Conservation (phyloP, 2,329 filamentous ascomycete species). For the Nigrograna mackinnonii region DNA sequence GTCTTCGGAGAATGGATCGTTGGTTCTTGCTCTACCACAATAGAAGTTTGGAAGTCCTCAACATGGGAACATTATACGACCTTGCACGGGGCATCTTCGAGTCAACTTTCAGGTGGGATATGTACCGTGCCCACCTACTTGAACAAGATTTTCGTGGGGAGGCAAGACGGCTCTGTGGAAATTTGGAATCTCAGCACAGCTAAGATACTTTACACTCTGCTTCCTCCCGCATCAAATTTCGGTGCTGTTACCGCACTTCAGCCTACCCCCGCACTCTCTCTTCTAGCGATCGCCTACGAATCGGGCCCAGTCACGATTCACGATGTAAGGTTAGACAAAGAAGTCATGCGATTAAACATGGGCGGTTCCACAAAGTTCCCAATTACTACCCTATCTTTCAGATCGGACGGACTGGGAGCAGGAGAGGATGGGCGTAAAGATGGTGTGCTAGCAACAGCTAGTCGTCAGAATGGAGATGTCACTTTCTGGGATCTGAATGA, state of each 20-base stretch:
- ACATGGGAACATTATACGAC: constrained; percentile 91
- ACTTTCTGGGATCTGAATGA: constrained; percentile 96
- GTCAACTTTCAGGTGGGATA: constrained; percentile 75
- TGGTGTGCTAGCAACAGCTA: constrained; percentile 93
- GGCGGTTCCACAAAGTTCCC: constrained; percentile 64
- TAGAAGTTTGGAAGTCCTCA: constrained; percentile 87
- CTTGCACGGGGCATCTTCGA: constrained; percentile 63
- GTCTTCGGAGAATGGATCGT: constrained; percentile 92
- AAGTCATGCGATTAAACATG: constrained; percentile 69
- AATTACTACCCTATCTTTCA: constrained; percentile 84
- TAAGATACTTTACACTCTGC: constrained; percentile 87
- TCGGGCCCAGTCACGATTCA: constrained; percentile 79
- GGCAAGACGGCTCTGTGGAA: constrained; percentile 85
- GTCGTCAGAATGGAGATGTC: constrained; percentile 78
- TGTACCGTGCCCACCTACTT: constrained; percentile 91
- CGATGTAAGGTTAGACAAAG: constrained; percentile 78
- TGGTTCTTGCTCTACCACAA: constrained; percentile 71
- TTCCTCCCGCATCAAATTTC: constrained; percentile 71
- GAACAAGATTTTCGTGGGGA: constrained; percentile 92
- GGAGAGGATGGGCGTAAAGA: constrained; percentile 81
- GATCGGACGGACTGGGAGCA: constrained; percentile 85
- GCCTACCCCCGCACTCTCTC: constrained; percentile 78
- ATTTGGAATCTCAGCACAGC: constrained; percentile 97
- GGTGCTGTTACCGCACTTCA: constrained; percentile 87
- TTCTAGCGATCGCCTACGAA: constrained; percentile 86